These are phyloP conservation scores for Trichophyton mentagrophytes DNA, from an alignment of 2,329 filamentous ascomycete genomes.

Conservation along the genomic window DNA sequence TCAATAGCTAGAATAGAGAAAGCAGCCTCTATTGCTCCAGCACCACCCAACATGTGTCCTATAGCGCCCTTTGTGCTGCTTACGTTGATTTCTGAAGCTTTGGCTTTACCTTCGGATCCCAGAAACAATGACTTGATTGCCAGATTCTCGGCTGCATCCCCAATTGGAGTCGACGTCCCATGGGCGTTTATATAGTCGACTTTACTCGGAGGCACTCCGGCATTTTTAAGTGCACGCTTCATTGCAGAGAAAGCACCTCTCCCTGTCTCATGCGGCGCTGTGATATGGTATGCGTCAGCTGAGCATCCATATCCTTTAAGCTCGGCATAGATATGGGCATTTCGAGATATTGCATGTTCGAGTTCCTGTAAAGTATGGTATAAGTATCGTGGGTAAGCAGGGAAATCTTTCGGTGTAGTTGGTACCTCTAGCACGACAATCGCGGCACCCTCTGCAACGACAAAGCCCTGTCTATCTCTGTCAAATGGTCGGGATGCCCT, in stretches of 20 bases:
- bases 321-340: conserved; percentile 77
- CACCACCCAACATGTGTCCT: conserved; percentile 81
- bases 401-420: background rate
- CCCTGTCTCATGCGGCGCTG: conserved; percentile 72
- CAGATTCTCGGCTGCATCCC: conserved; percentile 74
- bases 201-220: conserved; percentile 51
- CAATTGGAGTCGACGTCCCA: conserved; percentile 74
- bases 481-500: conserved; percentile 81
- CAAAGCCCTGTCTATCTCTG: conserved; percentile 64
- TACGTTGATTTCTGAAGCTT: conserved; percentile 57
- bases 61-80: conserved; percentile 91
- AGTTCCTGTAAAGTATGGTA: conserved; percentile 44
- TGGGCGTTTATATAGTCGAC: conserved; percentile 95
- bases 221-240: conserved; percentile 65
- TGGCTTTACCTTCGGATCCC: conserved; percentile 52
- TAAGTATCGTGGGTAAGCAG: background rate
- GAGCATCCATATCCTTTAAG: conserved; percentile 80
- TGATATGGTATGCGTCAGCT: conserved; percentile 87
- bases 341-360: conserved; percentile 68
- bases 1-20: conserved; percentile 69
- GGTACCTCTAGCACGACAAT: conserved; percentile 66
- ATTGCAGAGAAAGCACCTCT: conserved; percentile 73
- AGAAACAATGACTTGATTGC: conserved; percentile 70
- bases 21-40: conserved; percentile 79
- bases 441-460: conserved; percentile 84